Conservation (phyloP, 352 stramenopile species). For the Pythium pyrilobum region DNA sequence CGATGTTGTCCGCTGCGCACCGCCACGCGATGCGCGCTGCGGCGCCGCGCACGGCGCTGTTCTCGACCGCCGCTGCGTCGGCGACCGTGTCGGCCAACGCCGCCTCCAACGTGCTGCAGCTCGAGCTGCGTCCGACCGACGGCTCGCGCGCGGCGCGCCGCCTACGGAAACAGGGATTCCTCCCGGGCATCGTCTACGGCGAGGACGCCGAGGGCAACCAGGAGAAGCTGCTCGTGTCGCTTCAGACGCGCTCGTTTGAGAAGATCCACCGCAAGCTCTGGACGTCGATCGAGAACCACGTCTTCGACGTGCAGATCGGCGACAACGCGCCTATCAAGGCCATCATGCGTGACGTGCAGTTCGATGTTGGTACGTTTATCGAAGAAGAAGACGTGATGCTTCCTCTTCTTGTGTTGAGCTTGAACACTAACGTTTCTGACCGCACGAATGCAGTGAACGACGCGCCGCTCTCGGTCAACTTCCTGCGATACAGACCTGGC, state of each 20-base stretch:
- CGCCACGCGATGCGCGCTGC: conserved; percentile 26
- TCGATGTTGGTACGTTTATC: conserved; percentile 53
- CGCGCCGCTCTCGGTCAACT: conserved; percentile 85
- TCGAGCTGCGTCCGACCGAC: conserved; percentile 56
- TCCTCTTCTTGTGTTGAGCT: no score
- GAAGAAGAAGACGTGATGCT: not conserved
- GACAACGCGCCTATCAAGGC: conserved; percentile 57
- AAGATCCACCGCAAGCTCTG: conserved; percentile 81
- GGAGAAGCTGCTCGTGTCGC: conserved; percentile 71
- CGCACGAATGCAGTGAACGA: conserved; percentile 53
- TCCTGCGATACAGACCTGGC: conserved; percentile 89
- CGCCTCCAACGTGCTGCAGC: conserved; percentile 35
- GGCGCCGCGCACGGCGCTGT: conserved; percentile 25
- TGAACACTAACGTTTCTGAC: not conserved
- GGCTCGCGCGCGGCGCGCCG: conserved; percentile 74
- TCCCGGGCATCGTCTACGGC: conserved; percentile 82
- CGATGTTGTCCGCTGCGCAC: conserved; percentile 27
- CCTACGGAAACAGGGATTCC: conserved; percentile 72
- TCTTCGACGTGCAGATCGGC: conserved; percentile 79
- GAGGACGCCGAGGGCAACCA: conserved; percentile 60
- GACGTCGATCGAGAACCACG: conserved; percentile 84
- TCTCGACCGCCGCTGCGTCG: conserved; percentile 32
- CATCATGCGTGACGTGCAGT: conserved; percentile 84
- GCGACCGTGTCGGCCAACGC: conserved; percentile 3
- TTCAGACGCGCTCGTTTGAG: conserved; percentile 74